Evolutionary conservation across 2,329 filamentous ascomycete species (phyloP).

Genomic region (Phaeosphaeria sp.): DNA sequence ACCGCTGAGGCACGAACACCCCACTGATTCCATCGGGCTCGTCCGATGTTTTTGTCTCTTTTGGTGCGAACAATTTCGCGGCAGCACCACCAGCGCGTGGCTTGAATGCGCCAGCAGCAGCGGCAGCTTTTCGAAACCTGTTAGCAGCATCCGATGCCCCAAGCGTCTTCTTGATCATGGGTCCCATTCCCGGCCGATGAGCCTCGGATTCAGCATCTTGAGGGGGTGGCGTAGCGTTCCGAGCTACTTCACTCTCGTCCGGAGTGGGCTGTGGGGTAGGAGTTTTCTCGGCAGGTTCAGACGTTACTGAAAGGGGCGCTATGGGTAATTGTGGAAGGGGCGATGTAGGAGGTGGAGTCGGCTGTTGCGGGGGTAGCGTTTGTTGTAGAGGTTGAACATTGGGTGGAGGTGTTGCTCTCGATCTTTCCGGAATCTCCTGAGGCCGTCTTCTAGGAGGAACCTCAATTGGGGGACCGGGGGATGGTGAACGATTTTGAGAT

Average conservation of each 20-base stretch:
- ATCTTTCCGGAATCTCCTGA: slow-evolving; percentile 38
- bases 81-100: slow-evolving; percentile 86
- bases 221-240: slow-evolving; percentile 54
- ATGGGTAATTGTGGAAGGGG: slow-evolving; percentile 36
- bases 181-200: slow-evolving; percentile 78
- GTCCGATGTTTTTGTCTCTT: slow-evolving; percentile 61
- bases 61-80: slow-evolving; percentile 70
- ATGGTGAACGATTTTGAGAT: slow-evolving; percentile 32
- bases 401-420: slow-evolving; percentile 23
- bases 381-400: slow-evolving; percentile 11
- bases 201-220: slow-evolving; percentile 59
- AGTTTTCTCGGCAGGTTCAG: slow-evolving; percentile 48
- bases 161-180: slow-evolving; percentile 86
- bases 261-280: slow-evolving; percentile 13
- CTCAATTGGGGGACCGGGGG: slow-evolving; percentile 32
- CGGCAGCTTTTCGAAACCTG: slow-evolving; percentile 80
- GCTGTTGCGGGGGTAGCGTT: slow-evolving; percentile 17
- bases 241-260: slow-evolving; percentile 11
- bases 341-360: slow-evolving; percentile 30
- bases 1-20: slow-evolving; percentile 75
- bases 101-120: slow-evolving; percentile 74
- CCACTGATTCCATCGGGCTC: slow-evolving; percentile 89
- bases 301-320: slow-evolving; percentile 8
- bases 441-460: slow-evolving; percentile 32
- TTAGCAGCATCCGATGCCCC: slow-evolving; percentile 76